phyloP scores from a whole-genome alignment of 176 grass and related monocot species.

The Carex myosuroides region DNA sequence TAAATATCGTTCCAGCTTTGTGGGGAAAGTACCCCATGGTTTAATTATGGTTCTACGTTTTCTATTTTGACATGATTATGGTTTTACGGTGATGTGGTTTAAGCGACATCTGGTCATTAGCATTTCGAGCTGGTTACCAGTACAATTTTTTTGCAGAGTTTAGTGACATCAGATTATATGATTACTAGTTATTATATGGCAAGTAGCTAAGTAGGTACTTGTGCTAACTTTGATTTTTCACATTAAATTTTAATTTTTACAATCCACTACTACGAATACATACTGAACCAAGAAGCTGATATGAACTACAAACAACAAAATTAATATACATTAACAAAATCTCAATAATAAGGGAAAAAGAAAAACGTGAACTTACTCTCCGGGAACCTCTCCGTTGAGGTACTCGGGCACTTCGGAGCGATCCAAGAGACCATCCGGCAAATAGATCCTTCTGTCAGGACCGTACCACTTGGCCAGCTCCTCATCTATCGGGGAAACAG shows the following conservation, averaged over 20 bases:
- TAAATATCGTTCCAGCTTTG: not conserved
- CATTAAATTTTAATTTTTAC: not conserved
- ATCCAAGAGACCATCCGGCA: constrained; percentile 86
- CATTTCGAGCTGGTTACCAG: not conserved
- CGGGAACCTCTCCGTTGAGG: constrained; percentile 85
- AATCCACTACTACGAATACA: not conserved
- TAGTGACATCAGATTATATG: not conserved
- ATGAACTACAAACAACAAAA: not conserved
- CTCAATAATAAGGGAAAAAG: not conserved
- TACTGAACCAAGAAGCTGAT: not conserved
- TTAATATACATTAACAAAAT: not conserved
- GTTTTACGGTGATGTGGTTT: too few species aligned
- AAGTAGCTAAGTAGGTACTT: not conserved
- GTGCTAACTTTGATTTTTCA: not conserved
- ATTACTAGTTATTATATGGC: not conserved
- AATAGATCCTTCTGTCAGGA: constrained; percentile 88
- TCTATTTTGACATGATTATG: not conserved
- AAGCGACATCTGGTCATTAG: not conserved
- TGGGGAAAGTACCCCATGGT: not conserved
- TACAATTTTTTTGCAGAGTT: not conserved
- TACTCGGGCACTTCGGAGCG: constrained; percentile 84
- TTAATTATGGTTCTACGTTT: not conserved
- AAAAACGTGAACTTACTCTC: constrained; percentile 61
- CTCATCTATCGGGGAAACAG: constrained; percentile 31
- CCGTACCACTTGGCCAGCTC: constrained; percentile 99